A percentile compares a stretch with the other conserved stretches of the same genome.
Evolutionary conservation across 2,329 filamentous ascomycete species (phyloP).

Genomic region (Falciphora oryzae): DNA sequence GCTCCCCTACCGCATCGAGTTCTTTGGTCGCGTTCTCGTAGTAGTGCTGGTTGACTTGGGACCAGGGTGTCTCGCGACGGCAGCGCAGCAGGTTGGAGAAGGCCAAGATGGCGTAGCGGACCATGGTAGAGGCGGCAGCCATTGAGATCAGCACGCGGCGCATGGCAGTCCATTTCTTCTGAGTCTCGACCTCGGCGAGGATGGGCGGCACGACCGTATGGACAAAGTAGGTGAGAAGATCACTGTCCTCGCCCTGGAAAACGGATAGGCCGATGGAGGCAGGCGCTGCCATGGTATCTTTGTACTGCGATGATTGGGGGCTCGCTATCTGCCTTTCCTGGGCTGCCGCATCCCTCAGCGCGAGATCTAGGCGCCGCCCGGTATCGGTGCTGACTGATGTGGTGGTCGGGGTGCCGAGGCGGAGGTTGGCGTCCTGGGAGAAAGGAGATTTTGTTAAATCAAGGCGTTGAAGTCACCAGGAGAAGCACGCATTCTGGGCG

Average conservation of each 20-base stretch:
- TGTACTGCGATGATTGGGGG: neutral
- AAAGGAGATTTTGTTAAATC: neutral
- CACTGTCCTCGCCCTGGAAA: constrained; percentile 24
- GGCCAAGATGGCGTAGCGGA: constrained; percentile 42
- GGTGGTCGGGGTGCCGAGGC: neutral
- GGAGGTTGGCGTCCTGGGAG: neutral
- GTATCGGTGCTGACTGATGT: neutral
- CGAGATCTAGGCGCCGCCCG: neutral
- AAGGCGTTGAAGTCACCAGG: neutral
- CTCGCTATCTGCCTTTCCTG: constrained; percentile 1
- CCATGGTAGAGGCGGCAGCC: constrained; percentile 39
- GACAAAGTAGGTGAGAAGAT: constrained; percentile 42
- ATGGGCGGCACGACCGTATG: constrained; percentile 45
- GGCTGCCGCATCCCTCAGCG: neutral
- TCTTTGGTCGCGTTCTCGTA: constrained; percentile 32
- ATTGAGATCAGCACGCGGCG: constrained; percentile 42
- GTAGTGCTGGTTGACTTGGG: constrained; percentile 29
- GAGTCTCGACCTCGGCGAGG: constrained; percentile 45
- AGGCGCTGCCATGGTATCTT: neutral
- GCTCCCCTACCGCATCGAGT: constrained; percentile 18
- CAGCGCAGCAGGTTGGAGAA: constrained; percentile 42
- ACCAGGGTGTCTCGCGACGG: constrained; percentile 27
- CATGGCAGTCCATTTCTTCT: constrained; percentile 45
- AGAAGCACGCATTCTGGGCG: too few relatives aligned
- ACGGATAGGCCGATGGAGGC: neutral